phyloP scores from a whole-genome alignment of 1,139 yeast species.

The Taphrina confusa region DNA sequence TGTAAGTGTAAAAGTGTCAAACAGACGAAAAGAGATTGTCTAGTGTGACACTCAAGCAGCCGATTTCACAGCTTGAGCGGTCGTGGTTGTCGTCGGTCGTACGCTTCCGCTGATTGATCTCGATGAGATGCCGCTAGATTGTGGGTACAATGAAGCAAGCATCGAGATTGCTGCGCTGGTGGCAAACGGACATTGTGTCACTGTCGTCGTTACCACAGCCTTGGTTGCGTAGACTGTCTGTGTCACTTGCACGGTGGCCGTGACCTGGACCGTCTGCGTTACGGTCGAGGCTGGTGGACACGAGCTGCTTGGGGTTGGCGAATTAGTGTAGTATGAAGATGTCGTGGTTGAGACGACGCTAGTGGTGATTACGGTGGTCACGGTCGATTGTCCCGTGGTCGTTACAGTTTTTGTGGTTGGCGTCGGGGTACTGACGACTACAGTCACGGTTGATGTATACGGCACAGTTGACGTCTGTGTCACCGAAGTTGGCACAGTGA shows the following conservation, averaged over 20 bases:
- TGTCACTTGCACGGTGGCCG: no score
- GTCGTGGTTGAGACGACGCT: neutral
- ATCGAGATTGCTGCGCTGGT: neutral
- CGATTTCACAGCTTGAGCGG: no score
- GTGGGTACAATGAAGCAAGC: neutral
- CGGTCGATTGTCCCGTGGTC: neutral
- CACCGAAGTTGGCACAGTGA: neutral
- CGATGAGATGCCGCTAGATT: no score
- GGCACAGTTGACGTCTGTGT: neutral
- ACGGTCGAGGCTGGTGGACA: neutral
- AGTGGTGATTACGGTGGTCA: neutral
- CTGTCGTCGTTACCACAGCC: neutral
- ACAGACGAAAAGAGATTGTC: no score
- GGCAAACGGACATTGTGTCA: conserved; percentile 12
- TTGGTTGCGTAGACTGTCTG: conserved; percentile 1
- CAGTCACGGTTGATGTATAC: neutral
- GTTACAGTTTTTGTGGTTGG: neutral
- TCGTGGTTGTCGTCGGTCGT: no score
- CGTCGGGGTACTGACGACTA: neutral
- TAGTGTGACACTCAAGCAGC: no score
- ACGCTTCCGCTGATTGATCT: no score
- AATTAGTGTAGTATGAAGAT: neutral
- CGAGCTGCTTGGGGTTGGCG: neutral
- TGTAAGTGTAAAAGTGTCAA: no score
- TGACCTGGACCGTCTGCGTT: conserved; percentile 1